Evolutionary conservation across 2,329 filamentous ascomycete genomes (phyloP).

Genomic region (Acrocalymma vagum): DNA sequence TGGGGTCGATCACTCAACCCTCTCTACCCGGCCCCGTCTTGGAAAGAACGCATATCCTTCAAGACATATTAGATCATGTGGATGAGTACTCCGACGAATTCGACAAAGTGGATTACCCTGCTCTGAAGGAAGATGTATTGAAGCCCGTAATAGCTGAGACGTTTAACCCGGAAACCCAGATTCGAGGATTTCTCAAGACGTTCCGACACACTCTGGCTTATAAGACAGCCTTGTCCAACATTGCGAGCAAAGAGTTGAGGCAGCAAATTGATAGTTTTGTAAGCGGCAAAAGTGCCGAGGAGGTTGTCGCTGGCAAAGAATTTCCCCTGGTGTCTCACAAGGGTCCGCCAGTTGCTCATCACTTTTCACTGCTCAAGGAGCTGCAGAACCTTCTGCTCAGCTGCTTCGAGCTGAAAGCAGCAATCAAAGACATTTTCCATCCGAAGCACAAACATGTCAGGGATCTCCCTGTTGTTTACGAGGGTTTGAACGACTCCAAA

Average conservation of each 20-base stretch:
- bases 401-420: slow-evolving; percentile 21
- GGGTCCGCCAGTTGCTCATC: slow-evolving; percentile 41
- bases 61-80: slow-evolving; percentile 44
- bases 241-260: slow-evolving; percentile 34
- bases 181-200: slow-evolving; percentile 40
- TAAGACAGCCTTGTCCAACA: slow-evolving; percentile 31
- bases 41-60: slow-evolving; percentile 37
- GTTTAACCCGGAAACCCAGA: slow-evolving; percentile 39
- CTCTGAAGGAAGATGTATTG: slow-evolving; percentile 37
- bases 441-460: slow-evolving; percentile 28
- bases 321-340: slow-evolving; percentile 34
- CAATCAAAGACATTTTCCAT: slow-evolving; percentile 29
- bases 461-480: slow-evolving; percentile 37
- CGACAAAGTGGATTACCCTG: slow-evolving; percentile 31
- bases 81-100: slow-evolving; percentile 24
- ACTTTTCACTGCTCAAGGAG: slow-evolving; percentile 35
- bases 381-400: slow-evolving; percentile 21
- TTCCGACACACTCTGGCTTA: slow-evolving; percentile 39
- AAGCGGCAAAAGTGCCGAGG: slow-evolving; percentile 29
- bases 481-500: slow-evolving; percentile 37
- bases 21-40: slow-evolving; percentile 13
- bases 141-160: slow-evolving; percentile 36
- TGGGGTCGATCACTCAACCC: slow-evolving; percentile 1
- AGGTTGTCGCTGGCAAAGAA: slow-evolving; percentile 26
- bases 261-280: slow-evolving; percentile 40